These are phyloP conservation scores for Solanum sitiens DNA, from an alignment of 257 asterid genomes.

Conservation along the genomic window DNA sequence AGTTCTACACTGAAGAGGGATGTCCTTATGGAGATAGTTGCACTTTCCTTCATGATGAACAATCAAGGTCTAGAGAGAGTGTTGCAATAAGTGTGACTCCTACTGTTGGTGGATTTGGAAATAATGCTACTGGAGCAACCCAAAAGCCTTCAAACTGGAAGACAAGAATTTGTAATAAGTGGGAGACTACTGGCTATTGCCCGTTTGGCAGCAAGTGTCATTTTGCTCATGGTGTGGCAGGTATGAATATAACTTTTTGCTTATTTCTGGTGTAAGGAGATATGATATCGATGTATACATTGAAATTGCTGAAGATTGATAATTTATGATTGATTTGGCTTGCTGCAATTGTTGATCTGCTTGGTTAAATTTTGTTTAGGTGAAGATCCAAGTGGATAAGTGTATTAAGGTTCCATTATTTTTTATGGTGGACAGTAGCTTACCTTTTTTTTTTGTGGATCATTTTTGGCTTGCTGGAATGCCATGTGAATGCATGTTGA, in stretches of 20 bases:
- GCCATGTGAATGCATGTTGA: not conserved
- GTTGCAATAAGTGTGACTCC: conserved; percentile 74
- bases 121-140: conserved; percentile 21
- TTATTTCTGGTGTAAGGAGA: not conserved
- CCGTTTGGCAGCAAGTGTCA: conserved; percentile 83
- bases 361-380: not conserved
- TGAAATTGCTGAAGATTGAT: not conserved
- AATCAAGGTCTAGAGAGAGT: conserved; percentile 60
- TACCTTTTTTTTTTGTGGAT: not conserved
- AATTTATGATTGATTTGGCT: not conserved
- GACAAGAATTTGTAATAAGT: conserved; percentile 78
- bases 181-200: conserved; percentile 78
- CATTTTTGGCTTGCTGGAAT: not conserved
- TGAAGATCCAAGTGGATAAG: not conserved
- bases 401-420: not conserved
- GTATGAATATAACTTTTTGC: conserved; percentile 14
- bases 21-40: conserved; percentile 85
- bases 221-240: conserved; percentile 75
- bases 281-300: not conserved
- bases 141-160: conserved; percentile 83
- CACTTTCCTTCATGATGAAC: conserved; percentile 73
- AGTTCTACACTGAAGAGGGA: conserved; percentile 72
- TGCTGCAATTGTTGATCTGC: not conserved
- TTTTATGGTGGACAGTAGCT: not conserved
- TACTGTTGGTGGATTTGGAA: conserved; percentile 36